These are phyloP conservation scores for Colletotrichum sp. DNA, from an alignment of 2,329 filamentous ascomycete genomes.

Conservation along the genomic window DNA sequence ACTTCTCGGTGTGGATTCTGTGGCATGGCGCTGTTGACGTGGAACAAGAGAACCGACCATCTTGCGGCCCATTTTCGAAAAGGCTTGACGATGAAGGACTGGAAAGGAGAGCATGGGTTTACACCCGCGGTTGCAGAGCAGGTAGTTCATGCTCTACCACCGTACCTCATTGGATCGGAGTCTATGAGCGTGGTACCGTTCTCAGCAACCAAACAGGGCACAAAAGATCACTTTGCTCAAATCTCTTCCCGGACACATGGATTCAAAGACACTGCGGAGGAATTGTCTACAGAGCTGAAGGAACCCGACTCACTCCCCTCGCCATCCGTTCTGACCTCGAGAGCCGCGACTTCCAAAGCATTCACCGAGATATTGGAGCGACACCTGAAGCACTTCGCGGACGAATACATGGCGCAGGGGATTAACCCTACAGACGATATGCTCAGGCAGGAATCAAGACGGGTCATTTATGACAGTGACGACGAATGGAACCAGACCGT, in stretches of 20 bases:
- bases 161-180: conserved; percentile 30
- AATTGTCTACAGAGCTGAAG: background rate
- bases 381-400: background rate
- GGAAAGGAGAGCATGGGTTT: conserved; percentile 32
- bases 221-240: conserved; percentile 26
- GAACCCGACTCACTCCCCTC: background rate
- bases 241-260: background rate
- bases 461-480: conserved; percentile 26
- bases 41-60: conserved; percentile 31
- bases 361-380: conserved; percentile 2
- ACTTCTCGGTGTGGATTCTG: conserved; percentile 35
- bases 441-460: conserved; percentile 29
- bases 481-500: conserved; percentile 32
- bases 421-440: conserved; percentile 27
- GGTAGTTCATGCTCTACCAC: conserved; percentile 28
- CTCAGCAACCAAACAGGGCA: conserved; percentile 26
- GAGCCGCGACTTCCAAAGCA: background rate
- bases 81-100: conserved; percentile 30
- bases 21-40: conserved; percentile 24
- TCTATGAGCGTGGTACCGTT: conserved; percentile 27
- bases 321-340: background rate
- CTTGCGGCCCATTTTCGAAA: conserved; percentile 30
- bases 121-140: conserved; percentile 23
- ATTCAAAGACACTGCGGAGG: background rate
- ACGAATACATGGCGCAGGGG: background rate